Base-by-base conservation (phyloP, 2,329 filamentous ascomycete species). In the Penicillium occitanis region DNA sequence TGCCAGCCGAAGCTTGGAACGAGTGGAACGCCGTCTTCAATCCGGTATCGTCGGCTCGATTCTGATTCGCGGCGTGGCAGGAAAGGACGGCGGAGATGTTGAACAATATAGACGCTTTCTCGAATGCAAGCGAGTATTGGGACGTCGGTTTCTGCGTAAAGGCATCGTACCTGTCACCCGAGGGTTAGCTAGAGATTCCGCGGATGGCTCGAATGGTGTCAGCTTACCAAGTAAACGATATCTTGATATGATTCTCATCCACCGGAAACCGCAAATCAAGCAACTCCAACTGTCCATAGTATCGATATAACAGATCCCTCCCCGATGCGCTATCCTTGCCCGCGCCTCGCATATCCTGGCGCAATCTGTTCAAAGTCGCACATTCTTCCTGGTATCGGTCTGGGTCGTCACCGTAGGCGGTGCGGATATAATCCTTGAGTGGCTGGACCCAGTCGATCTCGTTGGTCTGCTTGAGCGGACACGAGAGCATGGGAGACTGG, bases 61-160 rank as follows among this genome's bases (percentile, higher is more conserved):
- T 93, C 80, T 99, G 96, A 75, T 91, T 87, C 51, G 94, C 93
- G 68, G 94, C 95, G 84, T 99, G 92, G 75, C 94, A 97, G 63
- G 94, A 98, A 22, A 99, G 85, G 30, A 98, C 93, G 71, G 95
- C 94, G 44, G 94, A 96, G 71, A 99, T 99, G 80, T 99, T 99
- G 85, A 99, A 99, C 74, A 99, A 97, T 75, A 99, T 96, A 73
- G 94, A 98, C 14, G 95, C 95, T 77, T 99, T 99, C 79, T 99
- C 95, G 77, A 96, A 99, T 58, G 95, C 95, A 58, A 99, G 85
- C 7, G 93, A 97, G 81, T 96, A 97, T 78, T 99, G 95, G 3
- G 93, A 89, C 4, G 95, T 99, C n/a, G 93, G 87, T 75, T 98
- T 97, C 78, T 97, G 93, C 53, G 95, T 99, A 77, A 99, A 99